A percentile compares a stretch with the other conserved stretches of the same genome.
Evolutionary conservation across 495 filamentous ascomycete species (phyloP).

Genomic region (Letharia columbiana): DNA sequence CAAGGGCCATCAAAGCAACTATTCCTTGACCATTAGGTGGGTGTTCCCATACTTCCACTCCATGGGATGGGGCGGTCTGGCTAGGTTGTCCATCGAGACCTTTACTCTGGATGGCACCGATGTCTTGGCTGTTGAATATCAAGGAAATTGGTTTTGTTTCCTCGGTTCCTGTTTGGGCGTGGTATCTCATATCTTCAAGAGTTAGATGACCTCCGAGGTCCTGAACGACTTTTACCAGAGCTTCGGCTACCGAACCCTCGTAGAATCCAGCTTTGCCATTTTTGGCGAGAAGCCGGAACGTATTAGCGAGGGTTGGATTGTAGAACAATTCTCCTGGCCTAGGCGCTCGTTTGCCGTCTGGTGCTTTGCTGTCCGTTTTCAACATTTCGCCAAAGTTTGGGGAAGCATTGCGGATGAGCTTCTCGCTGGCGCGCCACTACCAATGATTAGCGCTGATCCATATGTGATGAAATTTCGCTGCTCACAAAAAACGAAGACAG

Average conservation of each 20-base stretch:
- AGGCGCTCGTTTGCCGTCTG: constrained; percentile 61
- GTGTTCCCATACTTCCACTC: constrained; percentile 90
- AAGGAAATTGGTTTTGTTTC: constrained; percentile 73
- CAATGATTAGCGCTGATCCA: constrained; percentile 17
- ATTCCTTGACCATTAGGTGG: constrained; percentile 97
- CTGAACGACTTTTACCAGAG: constrained; percentile 65
- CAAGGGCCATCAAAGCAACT: constrained; percentile 87
- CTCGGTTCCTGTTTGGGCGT: constrained; percentile 67
- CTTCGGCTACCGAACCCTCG: constrained; percentile 68
- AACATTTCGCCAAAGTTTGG: constrained; percentile 82
- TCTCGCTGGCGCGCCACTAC: constrained; percentile 61
- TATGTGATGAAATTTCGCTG: constrained; percentile 11
- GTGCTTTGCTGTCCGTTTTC: constrained; percentile 56
- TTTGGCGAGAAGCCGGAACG: constrained; percentile 69
- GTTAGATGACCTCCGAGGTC: constrained; percentile 70
- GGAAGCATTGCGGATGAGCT: constrained; percentile 55
- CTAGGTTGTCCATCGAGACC: constrained; percentile 35
- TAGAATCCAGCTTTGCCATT: constrained; percentile 91
- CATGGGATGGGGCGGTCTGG: constrained; percentile 39
- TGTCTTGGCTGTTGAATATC: constrained; percentile 62
- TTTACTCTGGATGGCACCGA: constrained; percentile 36
- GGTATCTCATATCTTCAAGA: constrained; percentile 69
- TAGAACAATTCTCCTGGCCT: constrained; percentile 80
- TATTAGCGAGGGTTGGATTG: constrained; percentile 71
- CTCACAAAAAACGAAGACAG: constrained; percentile 63